Percentiles rank a stretch among this genome's conserved stretches.
Conservation (phyloP, 768 basidiomycete species). For the Tylopilus rubrobrunneus region DNA sequence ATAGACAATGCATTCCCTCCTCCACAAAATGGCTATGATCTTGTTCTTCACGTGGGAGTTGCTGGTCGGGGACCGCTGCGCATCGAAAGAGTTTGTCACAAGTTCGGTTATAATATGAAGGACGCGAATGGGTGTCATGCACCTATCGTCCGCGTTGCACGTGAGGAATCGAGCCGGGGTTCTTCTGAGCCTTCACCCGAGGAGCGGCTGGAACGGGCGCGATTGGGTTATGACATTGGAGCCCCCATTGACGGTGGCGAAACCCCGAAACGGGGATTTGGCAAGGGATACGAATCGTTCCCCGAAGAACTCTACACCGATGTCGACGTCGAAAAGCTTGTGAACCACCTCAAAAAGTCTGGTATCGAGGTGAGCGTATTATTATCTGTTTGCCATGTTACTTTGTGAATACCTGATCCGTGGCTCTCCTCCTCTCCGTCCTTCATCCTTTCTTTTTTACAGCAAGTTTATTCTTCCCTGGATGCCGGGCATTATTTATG, state of each 20-base stretch:
- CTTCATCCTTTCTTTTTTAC: background rate
- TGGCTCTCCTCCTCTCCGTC: background rate
- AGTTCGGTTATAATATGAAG: constrained; percentile 65
- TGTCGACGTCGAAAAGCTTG: constrained; percentile 35
- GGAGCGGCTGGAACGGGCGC: constrained; percentile 28
- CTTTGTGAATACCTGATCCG: constrained; percentile 6
- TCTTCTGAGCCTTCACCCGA: constrained; percentile 23
- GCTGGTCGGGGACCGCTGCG: constrained; percentile 60
- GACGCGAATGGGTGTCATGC: constrained; percentile 59
- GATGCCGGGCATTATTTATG: constrained; percentile 76
- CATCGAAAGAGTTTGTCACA: constrained; percentile 65
- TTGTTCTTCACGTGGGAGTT: constrained; percentile 69
- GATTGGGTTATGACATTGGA: constrained; percentile 29
- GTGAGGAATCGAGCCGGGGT: constrained; percentile 20
- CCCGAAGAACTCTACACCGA: constrained; percentile 35
- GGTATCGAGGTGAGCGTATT: constrained; percentile 30
- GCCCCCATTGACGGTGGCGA: constrained; percentile 26
- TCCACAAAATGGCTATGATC: constrained; percentile 54
- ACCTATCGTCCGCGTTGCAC: constrained; percentile 34
- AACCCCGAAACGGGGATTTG: constrained; percentile 33
- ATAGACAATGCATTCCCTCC: constrained; percentile 37
- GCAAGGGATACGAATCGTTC: constrained; percentile 35
- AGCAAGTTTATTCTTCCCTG: constrained; percentile 71
- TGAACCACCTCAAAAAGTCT: constrained; percentile 31
- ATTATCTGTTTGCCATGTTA: background rate